Conservation (phyloP, 2,329 filamentous ascomycete species). For the Aspergillus sp. region DNA sequence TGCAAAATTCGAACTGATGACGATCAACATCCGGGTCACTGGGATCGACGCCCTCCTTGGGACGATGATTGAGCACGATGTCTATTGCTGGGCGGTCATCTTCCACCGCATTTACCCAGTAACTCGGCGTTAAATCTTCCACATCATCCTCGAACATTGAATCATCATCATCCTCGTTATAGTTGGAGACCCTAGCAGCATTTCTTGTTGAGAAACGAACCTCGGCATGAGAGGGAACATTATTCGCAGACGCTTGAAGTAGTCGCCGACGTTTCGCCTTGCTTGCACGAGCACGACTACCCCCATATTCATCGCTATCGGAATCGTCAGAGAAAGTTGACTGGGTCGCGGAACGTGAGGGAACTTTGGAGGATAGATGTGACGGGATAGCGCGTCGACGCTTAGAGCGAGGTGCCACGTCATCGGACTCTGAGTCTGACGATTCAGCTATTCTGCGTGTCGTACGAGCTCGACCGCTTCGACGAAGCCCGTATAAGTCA, state of each 20-base stretch:
- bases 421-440: constrained; percentile 70
- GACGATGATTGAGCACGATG: constrained; percentile 81
- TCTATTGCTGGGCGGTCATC: constrained; percentile 86
- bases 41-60: constrained; percentile 64
- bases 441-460: constrained; percentile 64
- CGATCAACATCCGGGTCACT: constrained; percentile 32
- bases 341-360: constrained; percentile 47
- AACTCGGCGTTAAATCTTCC: constrained; percentile 64
- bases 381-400: constrained; percentile 54
- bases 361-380: constrained; percentile 52
- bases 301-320: constrained; percentile 72
- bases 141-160: constrained; percentile 57
- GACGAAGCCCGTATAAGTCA: constrained; percentile 87
- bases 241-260: constrained; percentile 63
- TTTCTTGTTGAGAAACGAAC: constrained; percentile 90
- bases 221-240: constrained; percentile 68
- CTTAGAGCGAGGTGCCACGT: constrained; percentile 51
- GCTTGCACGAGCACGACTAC: constrained; percentile 66
- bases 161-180: constrained; percentile 66
- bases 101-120: constrained; percentile 67
- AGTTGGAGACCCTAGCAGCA: constrained; percentile 70
- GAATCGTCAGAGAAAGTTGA: constrained; percentile 70
- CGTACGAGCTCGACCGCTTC: constrained; percentile 72
- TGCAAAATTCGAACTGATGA: constrained; percentile 83
- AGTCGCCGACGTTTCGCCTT: constrained; percentile 77